A percentile compares a stretch with the other conserved stretches of the same genome.
Conservation (phyloP, 1,139 yeast genomes). For the Suhomyces coccinellae region DNA sequence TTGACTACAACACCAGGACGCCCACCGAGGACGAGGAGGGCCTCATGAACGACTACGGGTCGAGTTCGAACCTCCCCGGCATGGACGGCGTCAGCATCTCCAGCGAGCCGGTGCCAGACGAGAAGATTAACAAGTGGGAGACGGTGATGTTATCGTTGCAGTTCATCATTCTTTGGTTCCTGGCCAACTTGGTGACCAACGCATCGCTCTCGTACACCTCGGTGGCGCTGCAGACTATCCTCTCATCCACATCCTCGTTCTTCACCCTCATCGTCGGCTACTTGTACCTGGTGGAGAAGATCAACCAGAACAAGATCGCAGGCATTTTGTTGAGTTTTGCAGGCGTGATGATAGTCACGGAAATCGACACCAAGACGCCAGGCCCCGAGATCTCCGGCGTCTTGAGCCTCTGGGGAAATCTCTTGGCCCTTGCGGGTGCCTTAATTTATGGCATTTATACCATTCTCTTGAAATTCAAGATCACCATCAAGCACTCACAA, state of each 20-base stretch:
- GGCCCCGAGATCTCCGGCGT: constrained; percentile 31
- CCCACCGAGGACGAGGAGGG: constrained; percentile 11
- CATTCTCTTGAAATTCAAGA: constrained; percentile 72
- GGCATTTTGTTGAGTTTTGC: constrained; percentile 71
- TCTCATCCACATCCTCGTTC: constrained; percentile 89
- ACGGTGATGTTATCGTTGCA: constrained; percentile 70
- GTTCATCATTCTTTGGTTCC: constrained; percentile 85
- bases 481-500: constrained; percentile 43
- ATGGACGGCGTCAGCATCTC: constrained; percentile 9
- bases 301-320: constrained; percentile 61
- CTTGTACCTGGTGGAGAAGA: constrained; percentile 64
- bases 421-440: constrained; percentile 81
- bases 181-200: constrained; percentile 85
- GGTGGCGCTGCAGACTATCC: constrained; percentile 89
- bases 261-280: constrained; percentile 88
- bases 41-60: constrained; percentile 21
- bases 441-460: constrained; percentile 89
- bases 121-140: constrained; percentile 36
- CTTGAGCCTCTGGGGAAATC: constrained; percentile 66
- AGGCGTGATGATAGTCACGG: constrained; percentile 80
- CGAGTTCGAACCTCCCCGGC: constrained; percentile 22
- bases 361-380: constrained; percentile 48
- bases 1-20: constrained; percentile 21
- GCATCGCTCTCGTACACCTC: constrained; percentile 85
- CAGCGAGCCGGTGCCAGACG: constrained; percentile 10